Conservation (phyloP, 1,284 basidiomycete genomes). For the Tilletia horrida region DNA sequence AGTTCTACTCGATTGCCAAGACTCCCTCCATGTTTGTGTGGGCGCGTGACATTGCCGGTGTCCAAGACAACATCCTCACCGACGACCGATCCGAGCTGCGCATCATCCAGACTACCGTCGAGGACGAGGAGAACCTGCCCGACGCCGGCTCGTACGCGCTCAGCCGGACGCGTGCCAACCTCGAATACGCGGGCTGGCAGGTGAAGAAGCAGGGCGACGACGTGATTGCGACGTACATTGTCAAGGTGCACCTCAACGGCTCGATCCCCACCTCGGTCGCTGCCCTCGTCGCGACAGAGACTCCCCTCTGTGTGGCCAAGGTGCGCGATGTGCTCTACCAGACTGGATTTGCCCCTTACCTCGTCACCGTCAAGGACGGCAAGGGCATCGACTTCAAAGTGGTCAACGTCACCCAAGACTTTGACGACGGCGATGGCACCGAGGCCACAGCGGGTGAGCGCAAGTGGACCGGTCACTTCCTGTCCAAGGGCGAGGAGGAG, state of each 20-base stretch:
- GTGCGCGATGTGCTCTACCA: slow-evolving; percentile 44
- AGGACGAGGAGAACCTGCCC: slow-evolving; percentile 41
- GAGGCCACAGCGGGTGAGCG: slow-evolving; percentile 36
- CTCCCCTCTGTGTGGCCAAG: slow-evolving; percentile 46
- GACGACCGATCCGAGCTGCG: slow-evolving; percentile 28
- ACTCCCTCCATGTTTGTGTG: slow-evolving; percentile 48
- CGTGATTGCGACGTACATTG: slow-evolving; percentile 43
- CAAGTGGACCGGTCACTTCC: slow-evolving; percentile 42
- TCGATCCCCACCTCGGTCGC: slow-evolving; percentile 42
- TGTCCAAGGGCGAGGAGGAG: slow-evolving; percentile 29
- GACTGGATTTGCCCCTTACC: slow-evolving; percentile 38
- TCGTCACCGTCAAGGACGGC: slow-evolving; percentile 27
- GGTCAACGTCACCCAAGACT: slow-evolving; percentile 33
- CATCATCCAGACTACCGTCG: slow-evolving; percentile 40
- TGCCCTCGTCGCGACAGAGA: slow-evolving; percentile 41
- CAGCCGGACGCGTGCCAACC: slow-evolving; percentile 41
- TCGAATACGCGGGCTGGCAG: slow-evolving; percentile 44
- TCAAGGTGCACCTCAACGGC: slow-evolving; percentile 49
- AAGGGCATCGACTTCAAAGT: slow-evolving; percentile 22
- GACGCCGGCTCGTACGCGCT: slow-evolving; percentile 44
- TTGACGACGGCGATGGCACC: slow-evolving; percentile 40
- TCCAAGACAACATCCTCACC: slow-evolving; percentile 37
- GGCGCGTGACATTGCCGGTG: slow-evolving; percentile 47
- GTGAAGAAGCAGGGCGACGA: slow-evolving; percentile 35
- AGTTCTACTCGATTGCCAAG: slow-evolving; percentile 47